Conservation (phyloP, 2,329 filamentous ascomycete genomes). For the Apiospora marii region DNA sequence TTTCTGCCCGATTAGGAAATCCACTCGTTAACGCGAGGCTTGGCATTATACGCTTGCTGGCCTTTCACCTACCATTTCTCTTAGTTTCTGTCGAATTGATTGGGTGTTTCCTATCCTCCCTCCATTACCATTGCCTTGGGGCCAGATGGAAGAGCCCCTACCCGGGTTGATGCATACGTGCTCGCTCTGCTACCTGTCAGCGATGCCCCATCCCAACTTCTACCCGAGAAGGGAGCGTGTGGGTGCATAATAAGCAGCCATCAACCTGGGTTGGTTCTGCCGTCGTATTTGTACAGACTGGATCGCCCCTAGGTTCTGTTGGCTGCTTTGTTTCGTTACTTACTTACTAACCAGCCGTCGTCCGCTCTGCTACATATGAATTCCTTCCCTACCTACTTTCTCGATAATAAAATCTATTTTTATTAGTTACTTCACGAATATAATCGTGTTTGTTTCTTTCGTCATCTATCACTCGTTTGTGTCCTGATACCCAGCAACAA, state of each 20-base stretch:
- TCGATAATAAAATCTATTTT: background rate
- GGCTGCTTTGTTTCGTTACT: constrained; percentile 4
- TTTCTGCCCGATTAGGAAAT: constrained; percentile 19
- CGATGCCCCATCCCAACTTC: background rate
- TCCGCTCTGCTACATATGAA: background rate
- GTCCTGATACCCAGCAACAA: background rate
- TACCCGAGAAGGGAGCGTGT: background rate
- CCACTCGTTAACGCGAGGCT: constrained; percentile 11
- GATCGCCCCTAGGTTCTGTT: constrained; percentile 1
- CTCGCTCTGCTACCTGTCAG: background rate
- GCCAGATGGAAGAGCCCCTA: background rate
- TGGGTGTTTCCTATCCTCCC: background rate
- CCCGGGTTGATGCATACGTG: background rate
- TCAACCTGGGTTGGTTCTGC: background rate
- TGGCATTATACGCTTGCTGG: background rate
- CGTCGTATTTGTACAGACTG: background rate
- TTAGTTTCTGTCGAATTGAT: background rate
- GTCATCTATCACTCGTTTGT: background rate
- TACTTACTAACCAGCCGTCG: background rate
- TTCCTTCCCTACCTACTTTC: background rate
- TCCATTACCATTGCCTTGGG: background rate
- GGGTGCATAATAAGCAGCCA: background rate
- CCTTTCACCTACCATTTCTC: background rate
- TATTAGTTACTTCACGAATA: background rate
- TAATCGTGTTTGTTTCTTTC: background rate